Base-by-base conservation (phyloP, 441 rosid genomes). In the Brassica hybrid region DNA sequence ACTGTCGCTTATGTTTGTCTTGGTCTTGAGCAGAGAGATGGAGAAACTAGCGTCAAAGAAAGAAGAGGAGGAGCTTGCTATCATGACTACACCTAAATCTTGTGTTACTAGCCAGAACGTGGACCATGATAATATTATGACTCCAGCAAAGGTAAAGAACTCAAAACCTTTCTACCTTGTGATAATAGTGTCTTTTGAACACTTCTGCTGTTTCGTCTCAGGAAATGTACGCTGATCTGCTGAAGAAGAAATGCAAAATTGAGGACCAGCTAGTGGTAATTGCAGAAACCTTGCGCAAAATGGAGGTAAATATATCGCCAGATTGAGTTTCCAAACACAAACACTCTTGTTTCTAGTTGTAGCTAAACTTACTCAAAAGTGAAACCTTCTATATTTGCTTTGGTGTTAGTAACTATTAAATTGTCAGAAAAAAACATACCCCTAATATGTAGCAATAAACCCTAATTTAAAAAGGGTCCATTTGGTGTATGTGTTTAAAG, bases 181-280 rank as follows among this genome's bases (percentile, higher is more conserved):
- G 18, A 63, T 43, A 62, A 9, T 45, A 32, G 25, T 61, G 13
- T 85, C 65, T 69, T 93, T 61, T 72, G 62, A 27, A 23, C 65
- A 63, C 65, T 7, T 70, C 48, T 27, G 21, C 34, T 52, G 6
- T 60, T 70, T 69, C 54, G 19, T 75, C 7, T 60, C 80, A 94
- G 99, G 94, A 88, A 71, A 86, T 83, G 76, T 87, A 88, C 67
- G 66, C 65, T 5, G 86, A 90, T 61, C 76, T 94, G 83, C 62
- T 83, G 79, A 89, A 84, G 30, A 90, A 73, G 87, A 96, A 91
- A 84, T 75, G 82, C 48, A 77, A 79, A 63, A 77, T 90, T 60
- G 96, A 92, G 78, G 87, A 80, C 74, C 90, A 87, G 79, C 82
- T 96, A 17, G 61, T 52, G 80, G 81, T 85, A 61, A 73, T 92